Percentiles rank a stretch among this genome's conserved stretches.
These are phyloP conservation scores for Dianthus caryophyllus DNA, from an alignment of 148 eudicot genomes.

Conservation along the genomic window DNA sequence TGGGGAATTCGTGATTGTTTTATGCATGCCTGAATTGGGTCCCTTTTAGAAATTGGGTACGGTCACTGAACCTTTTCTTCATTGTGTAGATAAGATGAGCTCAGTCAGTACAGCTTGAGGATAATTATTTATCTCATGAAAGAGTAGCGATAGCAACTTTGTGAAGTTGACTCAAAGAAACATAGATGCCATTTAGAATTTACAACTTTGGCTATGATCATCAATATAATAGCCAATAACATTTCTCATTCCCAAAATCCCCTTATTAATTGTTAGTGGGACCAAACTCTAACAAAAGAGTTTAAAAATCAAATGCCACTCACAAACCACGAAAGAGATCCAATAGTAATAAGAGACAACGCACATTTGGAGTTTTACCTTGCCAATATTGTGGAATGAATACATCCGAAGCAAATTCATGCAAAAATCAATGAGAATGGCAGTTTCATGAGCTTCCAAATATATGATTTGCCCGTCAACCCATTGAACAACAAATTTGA, in stretches of 20 bases:
- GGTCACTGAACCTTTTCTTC: background rate
- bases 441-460: conserved; percentile 89
- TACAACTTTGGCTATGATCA: no score
- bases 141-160: no score
- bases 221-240: no score
- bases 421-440: conserved; percentile 62
- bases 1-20: background rate
- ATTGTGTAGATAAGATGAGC: no score
- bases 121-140: no score
- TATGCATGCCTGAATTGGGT: background rate
- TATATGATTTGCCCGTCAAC: conserved; percentile 91
- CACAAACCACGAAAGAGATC: background rate
- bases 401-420: conserved; percentile 89
- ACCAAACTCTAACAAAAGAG: background rate
- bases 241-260: no score
- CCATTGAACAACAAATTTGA: conserved; percentile 89
- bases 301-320: background rate
- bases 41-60: background rate
- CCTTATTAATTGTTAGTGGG: background rate
- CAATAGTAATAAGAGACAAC: background rate
- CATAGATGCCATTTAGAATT: no score
- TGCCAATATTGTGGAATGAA: conserved; percentile 90
- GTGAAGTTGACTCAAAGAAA: no score
- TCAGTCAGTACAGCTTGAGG: no score
- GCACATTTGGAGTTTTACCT: conserved; percentile 41